Evolutionary conservation across 2,329 filamentous ascomycete genomes (phyloP).

Genomic region (Thelonectria blattea): DNA sequence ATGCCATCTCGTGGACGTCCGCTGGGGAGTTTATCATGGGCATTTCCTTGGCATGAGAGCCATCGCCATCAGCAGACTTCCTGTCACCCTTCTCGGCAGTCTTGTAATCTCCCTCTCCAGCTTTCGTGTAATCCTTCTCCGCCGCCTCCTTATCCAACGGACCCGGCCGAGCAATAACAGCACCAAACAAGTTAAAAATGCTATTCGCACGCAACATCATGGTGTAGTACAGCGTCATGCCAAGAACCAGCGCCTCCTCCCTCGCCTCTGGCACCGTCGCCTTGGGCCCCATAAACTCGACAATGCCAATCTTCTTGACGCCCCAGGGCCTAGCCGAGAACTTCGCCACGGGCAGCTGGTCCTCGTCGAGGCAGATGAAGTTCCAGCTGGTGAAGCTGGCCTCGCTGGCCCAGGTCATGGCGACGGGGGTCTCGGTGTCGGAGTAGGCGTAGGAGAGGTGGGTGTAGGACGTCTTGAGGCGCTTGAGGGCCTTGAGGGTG

Average conservation of each 20-base stretch:
- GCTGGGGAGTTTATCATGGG: neutral
- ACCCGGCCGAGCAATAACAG: constrained; percentile 24
- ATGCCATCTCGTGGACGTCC: neutral
- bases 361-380: constrained; percentile 31
- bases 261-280: constrained; percentile 16
- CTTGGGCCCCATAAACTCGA: constrained; percentile 31
- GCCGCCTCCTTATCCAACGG: constrained; percentile 23
- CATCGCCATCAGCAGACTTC: neutral
- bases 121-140: neutral
- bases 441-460: constrained; percentile 31
- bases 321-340: constrained; percentile 27
- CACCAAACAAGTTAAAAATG: constrained; percentile 25
- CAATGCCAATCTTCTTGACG: constrained; percentile 22
- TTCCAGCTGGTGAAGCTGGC: constrained; percentile 32
- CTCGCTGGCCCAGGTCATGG: constrained; percentile 31
- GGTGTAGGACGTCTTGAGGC: constrained; percentile 30
- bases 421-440: constrained; percentile 9
- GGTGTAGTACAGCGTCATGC: constrained; percentile 28
- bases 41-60: neutral
- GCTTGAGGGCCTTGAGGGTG: constrained; percentile 30
- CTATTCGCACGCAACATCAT: constrained; percentile 27
- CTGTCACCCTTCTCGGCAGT: neutral
- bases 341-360: constrained; percentile 29
- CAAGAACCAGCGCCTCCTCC: constrained; percentile 30
- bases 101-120: neutral